phyloP scores from a whole-genome alignment of 2,329 filamentous ascomycete genomes.

The Trichoderma arundinaceum region DNA sequence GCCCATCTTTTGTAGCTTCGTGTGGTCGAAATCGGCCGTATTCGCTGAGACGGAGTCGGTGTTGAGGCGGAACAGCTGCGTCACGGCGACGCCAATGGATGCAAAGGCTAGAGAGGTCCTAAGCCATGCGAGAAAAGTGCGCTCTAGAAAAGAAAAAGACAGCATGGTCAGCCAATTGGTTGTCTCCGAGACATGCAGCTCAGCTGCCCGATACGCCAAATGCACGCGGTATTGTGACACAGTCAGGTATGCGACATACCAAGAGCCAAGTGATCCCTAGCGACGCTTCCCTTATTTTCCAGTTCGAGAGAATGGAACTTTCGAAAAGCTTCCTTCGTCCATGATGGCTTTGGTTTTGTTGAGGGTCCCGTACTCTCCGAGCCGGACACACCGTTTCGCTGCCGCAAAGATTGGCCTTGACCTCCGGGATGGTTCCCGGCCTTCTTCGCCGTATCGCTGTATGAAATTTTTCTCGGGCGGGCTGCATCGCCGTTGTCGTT shows the following conservation, averaged over 20 bases:
- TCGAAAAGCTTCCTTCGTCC: constrained; percentile 58
- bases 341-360: constrained; percentile 38
- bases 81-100: constrained; percentile 81
- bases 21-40: constrained; percentile 42
- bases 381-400: constrained; percentile 18
- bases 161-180: constrained; percentile 13
- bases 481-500: constrained; percentile 13
- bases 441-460: constrained; percentile 12
- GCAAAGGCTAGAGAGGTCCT: constrained; percentile 82
- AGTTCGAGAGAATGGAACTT: constrained; percentile 70
- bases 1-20: constrained; percentile 66
- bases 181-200: constrained; percentile 16
- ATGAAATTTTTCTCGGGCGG: constrained; percentile 25
- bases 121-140: constrained; percentile 85
- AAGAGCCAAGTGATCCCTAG: constrained; percentile 79
- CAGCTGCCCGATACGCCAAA: background rate
- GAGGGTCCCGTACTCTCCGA: constrained; percentile 6
- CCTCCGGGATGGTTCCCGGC: background rate
- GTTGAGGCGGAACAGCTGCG: constrained; percentile 84
- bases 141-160: constrained; percentile 57
- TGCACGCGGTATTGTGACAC: background rate
- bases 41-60: constrained; percentile 51
- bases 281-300: constrained; percentile 85
- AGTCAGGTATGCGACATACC: constrained; percentile 55
- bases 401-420: constrained; percentile 10